These are phyloP conservation scores for Antrodiella citrinella DNA, from an alignment of 768 basidiomycete genomes.

Conservation along the genomic window DNA sequence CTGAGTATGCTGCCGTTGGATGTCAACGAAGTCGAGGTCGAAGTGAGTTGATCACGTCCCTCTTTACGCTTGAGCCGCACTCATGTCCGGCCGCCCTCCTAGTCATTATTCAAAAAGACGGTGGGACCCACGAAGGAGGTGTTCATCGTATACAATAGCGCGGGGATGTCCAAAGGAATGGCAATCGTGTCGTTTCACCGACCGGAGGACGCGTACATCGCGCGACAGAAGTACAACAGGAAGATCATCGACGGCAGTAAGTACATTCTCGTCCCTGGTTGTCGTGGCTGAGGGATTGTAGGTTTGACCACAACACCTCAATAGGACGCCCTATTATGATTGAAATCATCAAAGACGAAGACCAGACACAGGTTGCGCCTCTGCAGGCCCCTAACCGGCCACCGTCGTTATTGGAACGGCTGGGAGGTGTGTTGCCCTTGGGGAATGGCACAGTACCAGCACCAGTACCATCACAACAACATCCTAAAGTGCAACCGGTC, in stretches of 20 bases:
- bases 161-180: constrained; percentile 75
- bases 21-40: constrained; percentile 59
- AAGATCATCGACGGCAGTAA: constrained; percentile 64
- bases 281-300: too few species aligned
- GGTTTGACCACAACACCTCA: too few species aligned
- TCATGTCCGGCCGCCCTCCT: neutral
- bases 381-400: neutral
- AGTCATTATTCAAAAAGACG: constrained; percentile 74
- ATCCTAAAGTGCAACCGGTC: constrained; percentile 25
- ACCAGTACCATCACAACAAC: constrained; percentile 29
- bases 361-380: constrained; percentile 7
- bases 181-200: constrained; percentile 64
- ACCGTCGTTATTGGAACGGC: too few species aligned
- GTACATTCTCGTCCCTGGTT: constrained; percentile 15
- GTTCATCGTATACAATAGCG: constrained; percentile 68
- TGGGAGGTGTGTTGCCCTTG: too few species aligned
- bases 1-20: constrained; percentile 60
- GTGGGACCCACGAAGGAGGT: constrained; percentile 65
- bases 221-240: constrained; percentile 63
- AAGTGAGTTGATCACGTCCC: constrained; percentile 32
- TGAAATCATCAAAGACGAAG: constrained; percentile 49
- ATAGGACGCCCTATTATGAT: constrained; percentile 61
- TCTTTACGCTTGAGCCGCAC: neutral
- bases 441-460: too few species aligned
- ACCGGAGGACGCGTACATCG: constrained; percentile 51